Evolutionary conservation across 2,329 filamentous ascomycete species (phyloP).

Genomic region (Colletotrichum sp.): DNA sequence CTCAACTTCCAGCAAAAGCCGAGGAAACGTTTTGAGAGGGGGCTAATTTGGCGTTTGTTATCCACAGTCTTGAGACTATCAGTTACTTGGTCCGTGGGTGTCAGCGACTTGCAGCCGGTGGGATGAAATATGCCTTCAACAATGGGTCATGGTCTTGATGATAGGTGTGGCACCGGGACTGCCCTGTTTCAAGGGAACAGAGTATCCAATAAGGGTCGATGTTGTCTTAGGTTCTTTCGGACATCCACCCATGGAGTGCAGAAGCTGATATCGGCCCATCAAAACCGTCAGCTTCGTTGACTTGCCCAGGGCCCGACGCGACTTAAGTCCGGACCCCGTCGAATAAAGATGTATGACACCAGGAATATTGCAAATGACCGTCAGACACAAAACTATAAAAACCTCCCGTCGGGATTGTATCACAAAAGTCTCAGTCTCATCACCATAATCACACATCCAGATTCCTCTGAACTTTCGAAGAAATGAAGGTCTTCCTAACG

Average conservation of each 20-base stretch:
- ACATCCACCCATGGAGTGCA: not conserved
- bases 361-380: not conserved
- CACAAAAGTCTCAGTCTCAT: not conserved
- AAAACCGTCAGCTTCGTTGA: not conserved
- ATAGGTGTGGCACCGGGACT: not conserved
- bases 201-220: not conserved
- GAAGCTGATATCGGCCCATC: not conserved
- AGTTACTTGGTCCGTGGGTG: not conserved
- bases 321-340: not conserved
- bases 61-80: not conserved
- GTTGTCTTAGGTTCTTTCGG: not conserved
- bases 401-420: not conserved
- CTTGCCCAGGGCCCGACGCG: not conserved
- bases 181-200: not conserved
- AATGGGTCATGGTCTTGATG: not conserved
- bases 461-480: not conserved
- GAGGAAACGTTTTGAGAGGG: not conserved
- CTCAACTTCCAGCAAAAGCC: not conserved
- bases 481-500: not conserved
- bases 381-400: not conserved
- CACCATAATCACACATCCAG: not conserved
- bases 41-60: not conserved
- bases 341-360: not conserved
- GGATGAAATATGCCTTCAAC: not conserved
- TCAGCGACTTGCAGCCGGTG: not conserved